Percentiles rank a stretch among this genome's conserved stretches.
phyloP scores from a whole-genome alignment of 192 early-diverging fungal species.

The Hyaloraphidium curvatum region DNA sequence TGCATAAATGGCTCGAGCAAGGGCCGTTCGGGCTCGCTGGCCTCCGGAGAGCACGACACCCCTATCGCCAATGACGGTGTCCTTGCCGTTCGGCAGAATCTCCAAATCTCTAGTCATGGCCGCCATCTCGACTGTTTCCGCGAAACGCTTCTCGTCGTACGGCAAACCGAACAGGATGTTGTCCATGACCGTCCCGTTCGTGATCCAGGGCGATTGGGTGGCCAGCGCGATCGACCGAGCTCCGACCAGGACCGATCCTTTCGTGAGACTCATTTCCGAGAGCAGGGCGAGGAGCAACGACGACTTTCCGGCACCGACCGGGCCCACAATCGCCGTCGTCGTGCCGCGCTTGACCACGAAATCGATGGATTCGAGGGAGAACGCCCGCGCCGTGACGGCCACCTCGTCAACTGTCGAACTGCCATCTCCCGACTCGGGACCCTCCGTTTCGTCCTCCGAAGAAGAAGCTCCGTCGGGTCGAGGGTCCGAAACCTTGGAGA shows the following conservation, averaged over 20 bases:
- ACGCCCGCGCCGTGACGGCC: background rate
- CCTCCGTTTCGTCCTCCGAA: background rate
- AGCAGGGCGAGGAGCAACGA: constrained; percentile 2
- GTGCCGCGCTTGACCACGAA: background rate
- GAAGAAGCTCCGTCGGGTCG: no score
- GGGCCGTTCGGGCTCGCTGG: background rate
- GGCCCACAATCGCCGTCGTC: background rate
- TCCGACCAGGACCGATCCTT: background rate
- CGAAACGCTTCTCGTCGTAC: background rate
- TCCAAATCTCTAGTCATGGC: background rate
- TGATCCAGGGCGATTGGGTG: constrained; percentile 4
- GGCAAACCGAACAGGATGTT: constrained; percentile 1
- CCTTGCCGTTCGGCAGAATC: constrained; percentile 1
- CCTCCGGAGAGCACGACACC: background rate
- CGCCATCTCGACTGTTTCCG: background rate
- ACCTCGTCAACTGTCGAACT: background rate
- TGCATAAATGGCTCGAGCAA: constrained; percentile 2
- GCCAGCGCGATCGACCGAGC: background rate
- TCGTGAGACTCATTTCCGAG: constrained; percentile 1
- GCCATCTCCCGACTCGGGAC: background rate
- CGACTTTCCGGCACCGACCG: constrained; percentile 2
- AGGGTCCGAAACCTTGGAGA: no score
- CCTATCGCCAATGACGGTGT: constrained; percentile 2
- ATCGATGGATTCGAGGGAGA: background rate
- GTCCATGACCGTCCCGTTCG: background rate